Evolutionary conservation across 768 basidiomycete genomes (phyloP).

Genomic region (Pisolithus tinctorius): DNA sequence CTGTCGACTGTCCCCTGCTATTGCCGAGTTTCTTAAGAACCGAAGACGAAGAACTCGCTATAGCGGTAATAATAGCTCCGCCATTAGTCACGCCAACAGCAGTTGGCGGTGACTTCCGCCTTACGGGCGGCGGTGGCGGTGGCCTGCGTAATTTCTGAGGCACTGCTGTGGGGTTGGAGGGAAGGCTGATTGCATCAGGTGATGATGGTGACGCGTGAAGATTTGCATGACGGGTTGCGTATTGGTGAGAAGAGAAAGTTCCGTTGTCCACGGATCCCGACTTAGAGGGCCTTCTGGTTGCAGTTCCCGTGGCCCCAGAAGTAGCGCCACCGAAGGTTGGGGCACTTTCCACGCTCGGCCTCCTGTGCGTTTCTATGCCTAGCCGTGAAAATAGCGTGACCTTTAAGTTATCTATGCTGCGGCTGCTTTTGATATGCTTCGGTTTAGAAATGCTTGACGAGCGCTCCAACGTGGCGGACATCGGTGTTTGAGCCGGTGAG

Average conservation of each 20-base stretch:
- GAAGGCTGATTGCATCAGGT: conserved; percentile 11
- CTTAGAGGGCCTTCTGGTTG: conserved; percentile 19
- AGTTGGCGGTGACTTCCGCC: conserved; percentile 67
- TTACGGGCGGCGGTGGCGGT: conserved; percentile 61
- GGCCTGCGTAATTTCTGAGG: conserved; percentile 37
- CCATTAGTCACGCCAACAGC: conserved; percentile 44
- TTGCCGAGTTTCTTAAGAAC: conserved; percentile 6
- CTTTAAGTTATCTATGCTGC: conserved; percentile 59
- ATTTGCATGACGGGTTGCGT: conserved; percentile 14
- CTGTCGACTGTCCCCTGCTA: not conserved
- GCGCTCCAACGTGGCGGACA: conserved; percentile 12
- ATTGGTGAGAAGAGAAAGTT: conserved; percentile 11
- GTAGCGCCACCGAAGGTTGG: conserved; percentile 24
- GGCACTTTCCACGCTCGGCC: conserved; percentile 34
- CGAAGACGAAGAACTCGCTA: conserved; percentile 34
- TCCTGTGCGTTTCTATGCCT: conserved; percentile 31
- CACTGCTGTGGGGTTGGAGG: conserved; percentile 10
- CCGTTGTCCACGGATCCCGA: conserved; percentile 21
- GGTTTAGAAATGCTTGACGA: conserved; percentile 24
- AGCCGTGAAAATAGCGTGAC: conserved; percentile 21
- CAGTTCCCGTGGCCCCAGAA: conserved; percentile 12
- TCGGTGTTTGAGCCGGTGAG: conserved; percentile 9
- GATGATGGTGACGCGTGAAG: conserved; percentile 13
- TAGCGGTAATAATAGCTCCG: conserved; percentile 55
- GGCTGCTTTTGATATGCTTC: conserved; percentile 52